Evolutionary conservation across 495 filamentous ascomycete genomes (phyloP).

Genomic region (Hyaloscypha hepaticicola): DNA sequence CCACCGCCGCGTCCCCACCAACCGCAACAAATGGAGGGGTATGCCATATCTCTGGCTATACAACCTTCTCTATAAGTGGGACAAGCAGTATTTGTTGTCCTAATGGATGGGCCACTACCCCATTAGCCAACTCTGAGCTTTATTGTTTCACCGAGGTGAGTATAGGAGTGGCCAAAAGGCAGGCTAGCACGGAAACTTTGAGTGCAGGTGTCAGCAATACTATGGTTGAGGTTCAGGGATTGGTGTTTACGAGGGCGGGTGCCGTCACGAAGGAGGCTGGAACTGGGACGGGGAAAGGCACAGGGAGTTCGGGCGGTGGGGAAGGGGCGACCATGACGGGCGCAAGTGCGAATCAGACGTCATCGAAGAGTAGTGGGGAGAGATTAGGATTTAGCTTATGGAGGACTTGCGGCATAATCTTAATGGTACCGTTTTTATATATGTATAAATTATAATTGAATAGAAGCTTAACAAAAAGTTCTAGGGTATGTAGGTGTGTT

Average conservation of each 20-base stretch:
- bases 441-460: too few relatives aligned
- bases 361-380: too few relatives aligned
- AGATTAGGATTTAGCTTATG: too few relatives aligned
- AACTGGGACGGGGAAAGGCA: not conserved
- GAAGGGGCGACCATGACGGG: too few relatives aligned
- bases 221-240: not conserved
- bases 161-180: not conserved
- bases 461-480: too few relatives aligned
- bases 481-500: too few relatives aligned
- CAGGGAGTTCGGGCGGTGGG: too few relatives aligned
- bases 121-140: conserved; percentile 3
- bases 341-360: too few relatives aligned
- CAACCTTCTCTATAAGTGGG: conserved; percentile 11
- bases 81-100: conserved; percentile 19
- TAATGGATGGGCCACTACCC: conserved; percentile 12
- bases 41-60: conserved; percentile 15
- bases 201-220: not conserved
- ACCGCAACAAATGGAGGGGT: not conserved
- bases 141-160: conserved; percentile 9
- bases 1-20: not conserved
- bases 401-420: too few relatives aligned
- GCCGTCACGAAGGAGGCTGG: conserved; percentile 4
- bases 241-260: conserved; percentile 4
- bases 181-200: conserved; percentile 1
- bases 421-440: too few relatives aligned